phyloP scores from a whole-genome alignment of 2,329 filamentous ascomycete species.

The Bipolaris sorokiniana region DNA sequence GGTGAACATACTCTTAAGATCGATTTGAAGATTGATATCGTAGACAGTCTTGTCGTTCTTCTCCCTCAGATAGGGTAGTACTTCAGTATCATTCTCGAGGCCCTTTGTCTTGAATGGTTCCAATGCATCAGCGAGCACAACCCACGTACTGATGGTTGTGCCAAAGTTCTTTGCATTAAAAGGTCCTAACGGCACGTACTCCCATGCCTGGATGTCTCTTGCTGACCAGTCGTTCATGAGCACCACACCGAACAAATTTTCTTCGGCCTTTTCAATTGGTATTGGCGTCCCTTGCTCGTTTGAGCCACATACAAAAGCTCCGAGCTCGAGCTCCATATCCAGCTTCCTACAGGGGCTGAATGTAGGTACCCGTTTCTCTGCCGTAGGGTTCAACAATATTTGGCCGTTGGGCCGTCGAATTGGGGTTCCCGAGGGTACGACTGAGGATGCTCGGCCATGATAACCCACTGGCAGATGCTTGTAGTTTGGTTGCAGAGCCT shows the following conservation, averaged over 20 bases:
- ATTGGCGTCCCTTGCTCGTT: constrained; percentile 71
- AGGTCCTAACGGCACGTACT: constrained; percentile 80
- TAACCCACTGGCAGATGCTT: constrained; percentile 82
- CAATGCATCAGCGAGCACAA: constrained; percentile 76
- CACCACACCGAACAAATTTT: constrained; percentile 78
- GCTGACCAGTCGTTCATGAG: constrained; percentile 90
- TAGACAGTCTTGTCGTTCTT: constrained; percentile 65
- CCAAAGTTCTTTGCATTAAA: constrained; percentile 87
- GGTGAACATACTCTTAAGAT: constrained; percentile 58
- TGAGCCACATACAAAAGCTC: constrained; percentile 71
- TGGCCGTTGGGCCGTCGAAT: constrained; percentile 78
- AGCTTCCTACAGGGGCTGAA: constrained; percentile 70
- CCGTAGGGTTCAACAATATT: constrained; percentile 68
- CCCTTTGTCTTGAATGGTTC: constrained; percentile 68
- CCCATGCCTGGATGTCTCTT: constrained; percentile 81
- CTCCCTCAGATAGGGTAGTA: constrained; percentile 71
- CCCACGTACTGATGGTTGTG: constrained; percentile 78
- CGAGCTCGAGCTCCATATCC: constrained; percentile 82
- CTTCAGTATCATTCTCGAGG: constrained; percentile 60
- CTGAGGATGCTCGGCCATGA: constrained; percentile 76
- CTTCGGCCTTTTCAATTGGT: constrained; percentile 67
- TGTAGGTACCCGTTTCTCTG: constrained; percentile 66
- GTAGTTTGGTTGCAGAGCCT: constrained; percentile 82
- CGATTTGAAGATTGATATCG: constrained; percentile 72
- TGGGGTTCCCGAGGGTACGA: constrained; percentile 75